Evolutionary conservation across 2,329 filamentous ascomycete species (phyloP).

Genomic region (Fusarium equiseti): DNA sequence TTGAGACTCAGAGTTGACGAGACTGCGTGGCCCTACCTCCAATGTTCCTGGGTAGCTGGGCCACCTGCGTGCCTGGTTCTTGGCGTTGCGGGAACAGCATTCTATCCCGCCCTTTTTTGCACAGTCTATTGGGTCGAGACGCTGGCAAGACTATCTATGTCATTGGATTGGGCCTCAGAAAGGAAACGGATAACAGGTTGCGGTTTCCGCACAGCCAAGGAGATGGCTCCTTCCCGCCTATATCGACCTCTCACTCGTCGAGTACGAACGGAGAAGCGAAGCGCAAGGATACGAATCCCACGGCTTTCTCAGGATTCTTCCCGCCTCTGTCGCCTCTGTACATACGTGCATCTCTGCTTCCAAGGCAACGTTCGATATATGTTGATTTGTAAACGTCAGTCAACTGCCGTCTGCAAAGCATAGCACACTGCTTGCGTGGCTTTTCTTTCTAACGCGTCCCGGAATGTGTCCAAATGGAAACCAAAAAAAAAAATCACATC

Average conservation of each 20-base stretch:
- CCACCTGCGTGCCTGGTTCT: conserved; percentile 10
- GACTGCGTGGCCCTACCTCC: conserved; percentile 28
- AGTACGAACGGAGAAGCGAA: conserved; percentile 38
- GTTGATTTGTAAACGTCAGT: conserved; percentile 7
- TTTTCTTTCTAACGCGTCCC: conserved; percentile 9
- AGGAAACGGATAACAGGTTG: conserved; percentile 15
- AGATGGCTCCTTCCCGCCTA: conserved; percentile 35
- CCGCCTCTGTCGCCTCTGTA: conserved; percentile 34
- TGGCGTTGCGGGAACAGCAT: conserved; percentile 16
- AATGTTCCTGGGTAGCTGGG: conserved; percentile 28
- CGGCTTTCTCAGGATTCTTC: conserved; percentile 37
- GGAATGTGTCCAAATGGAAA: conserved; percentile 1
- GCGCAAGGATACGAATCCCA: conserved; percentile 47
- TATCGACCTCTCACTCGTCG: conserved; percentile 38
- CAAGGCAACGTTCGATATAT: conserved; percentile 21
- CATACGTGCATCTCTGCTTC: conserved; percentile 23
- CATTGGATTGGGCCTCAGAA: conserved; percentile 28
- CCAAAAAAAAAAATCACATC: background rate
- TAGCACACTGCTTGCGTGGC: conserved; percentile 15
- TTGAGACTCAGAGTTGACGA: conserved; percentile 8
- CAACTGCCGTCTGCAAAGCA: conserved; percentile 35
- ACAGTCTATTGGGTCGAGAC: conserved; percentile 14
- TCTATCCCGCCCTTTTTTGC: conserved; percentile 12
- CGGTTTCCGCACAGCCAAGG: conserved; percentile 31
- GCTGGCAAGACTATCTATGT: conserved; percentile 9